Conservation (phyloP, 148 eudicot genomes). For the Fallopia convolvulus region DNA sequence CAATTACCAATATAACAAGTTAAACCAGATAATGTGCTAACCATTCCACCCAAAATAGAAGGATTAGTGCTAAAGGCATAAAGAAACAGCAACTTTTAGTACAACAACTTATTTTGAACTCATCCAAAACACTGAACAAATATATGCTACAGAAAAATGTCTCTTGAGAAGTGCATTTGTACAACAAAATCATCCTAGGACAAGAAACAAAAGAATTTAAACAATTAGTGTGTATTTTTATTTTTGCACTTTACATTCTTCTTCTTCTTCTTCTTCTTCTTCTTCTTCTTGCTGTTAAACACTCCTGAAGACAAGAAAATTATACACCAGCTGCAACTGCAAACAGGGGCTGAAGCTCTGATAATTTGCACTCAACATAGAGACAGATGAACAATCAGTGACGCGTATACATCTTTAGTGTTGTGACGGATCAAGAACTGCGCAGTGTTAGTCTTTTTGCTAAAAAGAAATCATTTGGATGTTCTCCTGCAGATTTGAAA, state of each 20-base stretch:
- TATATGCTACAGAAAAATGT: background rate
- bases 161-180: conserved; percentile 4
- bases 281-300: background rate
- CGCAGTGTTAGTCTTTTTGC: background rate
- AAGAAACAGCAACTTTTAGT: background rate
- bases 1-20: too few species aligned
- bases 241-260: conserved; percentile 2
- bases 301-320: background rate
- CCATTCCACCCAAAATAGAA: background rate
- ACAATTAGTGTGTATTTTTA: background rate
- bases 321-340: conserved; percentile 2
- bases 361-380: background rate
- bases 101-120: conserved; percentile 2
- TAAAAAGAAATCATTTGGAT: background rate
- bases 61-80: background rate
- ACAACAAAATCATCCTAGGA: conserved; percentile 3
- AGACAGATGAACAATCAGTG: background rate
- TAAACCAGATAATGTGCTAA: too few species aligned
- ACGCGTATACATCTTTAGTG: background rate
- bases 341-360: conserved; percentile 7
- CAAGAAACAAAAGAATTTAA: conserved; percentile 9
- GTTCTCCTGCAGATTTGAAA: background rate
- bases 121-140: background rate
- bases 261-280: background rate
- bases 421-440: background rate